Percentiles rank a stretch among this genome's conserved stretches.
phyloP scores from a whole-genome alignment of 2,329 filamentous ascomycete genomes.

The Talaromyces albobiverticillius region DNA sequence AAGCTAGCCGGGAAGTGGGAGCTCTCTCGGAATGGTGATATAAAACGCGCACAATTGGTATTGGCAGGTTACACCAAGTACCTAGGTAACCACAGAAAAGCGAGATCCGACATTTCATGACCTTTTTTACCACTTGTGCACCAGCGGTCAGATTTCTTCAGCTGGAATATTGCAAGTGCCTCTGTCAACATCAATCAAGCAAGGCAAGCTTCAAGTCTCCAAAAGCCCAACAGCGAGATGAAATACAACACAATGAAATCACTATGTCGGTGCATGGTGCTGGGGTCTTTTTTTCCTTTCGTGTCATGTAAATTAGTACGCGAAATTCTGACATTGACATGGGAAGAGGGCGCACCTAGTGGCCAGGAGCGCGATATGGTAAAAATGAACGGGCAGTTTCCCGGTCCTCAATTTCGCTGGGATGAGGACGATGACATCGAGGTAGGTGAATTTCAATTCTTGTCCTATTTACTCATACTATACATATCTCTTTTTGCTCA shows the following conservation, averaged over 20 bases:
- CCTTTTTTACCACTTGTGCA: neutral
- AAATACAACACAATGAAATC: neutral
- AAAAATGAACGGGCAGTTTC: slow-evolving; percentile 32
- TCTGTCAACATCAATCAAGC: neutral
- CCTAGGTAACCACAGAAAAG: neutral
- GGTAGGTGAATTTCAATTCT: slow-evolving; percentile 18
- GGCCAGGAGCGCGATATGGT: slow-evolving; percentile 31
- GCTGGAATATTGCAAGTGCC: neutral
- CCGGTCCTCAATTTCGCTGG: slow-evolving; percentile 27
- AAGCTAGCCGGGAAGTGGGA: neutral
- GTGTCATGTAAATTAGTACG: slow-evolving; percentile 21
- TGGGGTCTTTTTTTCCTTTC: neutral
- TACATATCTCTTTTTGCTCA: neutral
- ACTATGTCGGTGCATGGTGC: neutral
- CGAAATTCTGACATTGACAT: slow-evolving; percentile 27
- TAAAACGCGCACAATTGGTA: neutral
- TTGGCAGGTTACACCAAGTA: neutral
- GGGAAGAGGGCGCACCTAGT: slow-evolving; percentile 31
- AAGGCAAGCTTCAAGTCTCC: neutral
- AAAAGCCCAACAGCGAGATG: neutral
- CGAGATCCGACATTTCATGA: no score
- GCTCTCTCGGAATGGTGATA: neutral
- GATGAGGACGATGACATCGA: slow-evolving; percentile 29
- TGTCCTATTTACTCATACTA: neutral
- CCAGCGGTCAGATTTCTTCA: neutral